Base-by-base conservation (phyloP, 1,284 basidiomycete genomes). In the Apiotrichum sp. region DNA sequence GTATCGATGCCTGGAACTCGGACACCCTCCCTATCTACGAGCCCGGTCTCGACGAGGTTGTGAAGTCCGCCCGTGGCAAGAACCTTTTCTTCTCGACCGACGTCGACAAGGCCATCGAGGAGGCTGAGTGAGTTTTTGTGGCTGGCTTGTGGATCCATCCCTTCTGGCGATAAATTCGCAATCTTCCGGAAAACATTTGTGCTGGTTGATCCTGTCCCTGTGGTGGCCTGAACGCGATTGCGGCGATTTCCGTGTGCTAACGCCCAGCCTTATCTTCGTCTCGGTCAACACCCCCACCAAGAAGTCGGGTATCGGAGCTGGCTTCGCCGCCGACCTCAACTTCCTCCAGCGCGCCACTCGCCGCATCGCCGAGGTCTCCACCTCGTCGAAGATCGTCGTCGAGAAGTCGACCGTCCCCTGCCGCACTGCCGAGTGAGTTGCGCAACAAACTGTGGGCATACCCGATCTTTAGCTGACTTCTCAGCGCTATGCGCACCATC, bases 401-500 rank as follows among this genome's bases (percentile, higher is more conserved):
- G 96, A 99, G 74, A 99, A 99, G 78, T 98, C 95, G 16, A 99
- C 95, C 3, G 95, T 99, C 33, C 95, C 95, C 39, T 98, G 93
- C 80, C 86, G 95, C 63, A 99, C 95, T 8, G 95, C 95, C 58
- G 90, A 96, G 75, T 75, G 50, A 66, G 71, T 64, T 22, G 9
- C 22, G 22, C 22, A 22, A 22, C 22, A 22, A 22, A 22, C 22
- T 22, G 22, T 22, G 22, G 22, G 22, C 22, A 22, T 22, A 22
- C 22, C 22, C 22, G 22, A 22, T 41, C 16, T 49, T 31, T 42
- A 31, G 41, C 33, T 38, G 36, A 38, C 46, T 33, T n/a, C 22
- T 7, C 58, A 73, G 71, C 45, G 95, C 93, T 32, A 99, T 98
- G 95, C 88, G 93, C 69, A 95, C 90, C 57, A 97, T 98, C 75